Conservation (phyloP, 768 basidiomycete genomes). For the Mycena crocata region DNA sequence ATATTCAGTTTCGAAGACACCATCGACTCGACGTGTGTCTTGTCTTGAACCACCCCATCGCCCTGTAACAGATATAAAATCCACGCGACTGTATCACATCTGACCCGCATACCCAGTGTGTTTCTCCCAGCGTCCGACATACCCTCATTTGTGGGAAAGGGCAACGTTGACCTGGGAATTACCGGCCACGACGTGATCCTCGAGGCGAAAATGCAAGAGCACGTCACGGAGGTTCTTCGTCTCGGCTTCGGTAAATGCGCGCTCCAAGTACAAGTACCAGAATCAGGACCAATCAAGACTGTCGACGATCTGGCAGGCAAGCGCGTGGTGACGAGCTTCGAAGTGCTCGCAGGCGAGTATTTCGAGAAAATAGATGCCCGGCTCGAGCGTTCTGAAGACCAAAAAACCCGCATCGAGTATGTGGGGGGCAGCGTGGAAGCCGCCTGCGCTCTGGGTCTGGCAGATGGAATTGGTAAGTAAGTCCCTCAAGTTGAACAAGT, state of each 20-base stretch:
- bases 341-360: slow-evolving; percentile 84
- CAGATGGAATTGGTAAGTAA: slow-evolving; percentile 96
- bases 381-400: slow-evolving; percentile 57
- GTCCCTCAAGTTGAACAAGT: neutral
- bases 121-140: slow-evolving; percentile 98
- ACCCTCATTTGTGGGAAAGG: slow-evolving; percentile 98
- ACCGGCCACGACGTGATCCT: slow-evolving; percentile 98
- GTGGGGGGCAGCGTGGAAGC: slow-evolving; percentile 99
- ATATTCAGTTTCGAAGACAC: slow-evolving; percentile 92
- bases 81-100: neutral
- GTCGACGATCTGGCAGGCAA: slow-evolving; percentile 89
- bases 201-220: slow-evolving; percentile 84
- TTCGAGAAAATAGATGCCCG: slow-evolving; percentile 72
- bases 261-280: slow-evolving; percentile 92
- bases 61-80: slow-evolving; percentile 70
- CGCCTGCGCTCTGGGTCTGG: slow-evolving; percentile 94
- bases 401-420: slow-evolving; percentile 89
- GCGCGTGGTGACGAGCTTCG: slow-evolving; percentile 94
- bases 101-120: slow-evolving; percentile 65
- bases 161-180: slow-evolving; percentile 95
- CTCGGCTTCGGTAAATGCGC: slow-evolving; percentile 95
- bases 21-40: slow-evolving; percentile 92
- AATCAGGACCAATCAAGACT: slow-evolving; percentile 71
- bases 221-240: slow-evolving; percentile 78
- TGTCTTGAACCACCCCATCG: slow-evolving; percentile 91